These are phyloP conservation scores for Bocquillonia castaneifolia DNA, from an alignment of 441 rosid genomes.

Conservation along the genomic window DNA sequence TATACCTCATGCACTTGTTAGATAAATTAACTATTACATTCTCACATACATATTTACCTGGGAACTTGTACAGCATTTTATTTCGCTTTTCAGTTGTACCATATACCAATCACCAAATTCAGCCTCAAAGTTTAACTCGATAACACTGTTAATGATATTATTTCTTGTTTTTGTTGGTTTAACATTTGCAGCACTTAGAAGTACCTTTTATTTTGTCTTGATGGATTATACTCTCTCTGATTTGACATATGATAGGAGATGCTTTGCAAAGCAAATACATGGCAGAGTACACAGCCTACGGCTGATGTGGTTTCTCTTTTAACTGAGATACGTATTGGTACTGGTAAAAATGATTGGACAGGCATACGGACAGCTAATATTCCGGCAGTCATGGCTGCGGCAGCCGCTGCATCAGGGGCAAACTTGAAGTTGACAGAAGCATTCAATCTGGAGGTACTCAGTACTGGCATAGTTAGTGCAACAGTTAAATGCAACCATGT, in stretches of 20 bases:
- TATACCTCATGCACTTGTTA: too few species aligned
- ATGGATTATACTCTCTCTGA: conserved; percentile 7
- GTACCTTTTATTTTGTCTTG: conserved; percentile 15
- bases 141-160: background rate
- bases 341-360: conserved; percentile 91
- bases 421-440: conserved; percentile 75
- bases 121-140: too few species aligned
- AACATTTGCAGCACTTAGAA: background rate
- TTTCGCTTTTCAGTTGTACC: background rate
- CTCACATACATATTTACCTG: background rate
- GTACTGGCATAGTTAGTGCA: conserved; percentile 94
- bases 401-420: conserved; percentile 98
- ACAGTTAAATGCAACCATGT: conserved; percentile 92
- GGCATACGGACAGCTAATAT: conserved; percentile 86
- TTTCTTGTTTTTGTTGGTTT: background rate
- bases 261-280: conserved; percentile 94
- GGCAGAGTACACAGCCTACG: conserved; percentile 89
- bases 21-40: too few species aligned
- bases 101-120: background rate
- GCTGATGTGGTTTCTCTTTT: conserved; percentile 91
- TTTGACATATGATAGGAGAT: conserved; percentile 57
- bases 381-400: conserved; percentile 98
- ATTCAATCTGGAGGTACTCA: conserved; percentile 92
- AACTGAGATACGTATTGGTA: conserved; percentile 90
- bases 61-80: background rate